phyloP scores from a whole-genome alignment of 345 rosid genomes.

The Dovyalis caffra region DNA sequence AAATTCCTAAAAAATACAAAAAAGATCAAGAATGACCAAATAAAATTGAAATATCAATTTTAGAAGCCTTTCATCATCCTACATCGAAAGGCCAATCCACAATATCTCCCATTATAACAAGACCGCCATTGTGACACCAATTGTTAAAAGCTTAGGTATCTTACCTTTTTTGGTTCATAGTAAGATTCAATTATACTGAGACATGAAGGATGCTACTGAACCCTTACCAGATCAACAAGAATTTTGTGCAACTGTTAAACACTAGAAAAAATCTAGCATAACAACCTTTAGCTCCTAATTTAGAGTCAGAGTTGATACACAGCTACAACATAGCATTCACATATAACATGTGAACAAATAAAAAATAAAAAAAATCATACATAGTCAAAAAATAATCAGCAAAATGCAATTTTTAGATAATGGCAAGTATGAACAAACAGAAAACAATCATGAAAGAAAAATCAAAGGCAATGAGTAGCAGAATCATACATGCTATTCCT shows the following conservation, averaged over 20 bases:
- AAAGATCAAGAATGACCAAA: neutral
- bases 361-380: neutral
- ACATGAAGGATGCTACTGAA: neutral
- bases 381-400: neutral
- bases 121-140: neutral
- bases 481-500: constrained; percentile 86
- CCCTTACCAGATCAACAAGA: neutral
- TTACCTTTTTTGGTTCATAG: neutral
- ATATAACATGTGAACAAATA: neutral
- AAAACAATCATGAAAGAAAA: neutral
- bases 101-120: neutral
- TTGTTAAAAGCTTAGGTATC: neutral
- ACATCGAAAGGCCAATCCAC: too few relatives aligned
- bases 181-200: neutral
- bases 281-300: too few relatives aligned
- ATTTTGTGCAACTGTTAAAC: neutral
- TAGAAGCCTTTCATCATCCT: neutral
- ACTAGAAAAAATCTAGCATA: neutral
- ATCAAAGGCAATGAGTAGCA: constrained; percentile 2
- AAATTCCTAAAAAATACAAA: neutral
- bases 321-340: neutral
- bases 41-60: neutral
- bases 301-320: too few relatives aligned
- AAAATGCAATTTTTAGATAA: neutral
- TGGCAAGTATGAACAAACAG: neutral